These are phyloP conservation scores for Didymella exigua DNA, from an alignment of 2,329 filamentous ascomycete species.

Conservation along the genomic window DNA sequence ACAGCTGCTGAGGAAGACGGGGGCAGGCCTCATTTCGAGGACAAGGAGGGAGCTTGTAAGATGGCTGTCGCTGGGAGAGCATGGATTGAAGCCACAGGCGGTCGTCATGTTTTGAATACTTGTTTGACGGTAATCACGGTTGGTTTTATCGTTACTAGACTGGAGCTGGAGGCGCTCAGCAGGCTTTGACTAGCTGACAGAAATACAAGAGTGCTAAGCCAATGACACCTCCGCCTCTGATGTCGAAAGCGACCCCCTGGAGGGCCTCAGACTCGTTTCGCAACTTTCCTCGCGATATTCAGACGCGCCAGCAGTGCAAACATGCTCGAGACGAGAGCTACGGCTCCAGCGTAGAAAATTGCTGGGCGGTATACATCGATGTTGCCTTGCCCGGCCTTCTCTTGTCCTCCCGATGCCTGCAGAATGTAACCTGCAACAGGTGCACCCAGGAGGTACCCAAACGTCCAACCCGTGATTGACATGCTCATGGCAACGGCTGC, in stretches of 20 bases:
- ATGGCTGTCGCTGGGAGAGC: neutral
- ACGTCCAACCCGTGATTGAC: conserved; percentile 33
- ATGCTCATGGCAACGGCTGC: conserved; percentile 38
- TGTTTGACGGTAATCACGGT: neutral
- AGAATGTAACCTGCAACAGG: conserved; percentile 39
- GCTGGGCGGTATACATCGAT: conserved; percentile 33
- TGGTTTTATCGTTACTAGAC: neutral
- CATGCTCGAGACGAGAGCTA: conserved; percentile 14
- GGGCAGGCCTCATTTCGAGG: neutral
- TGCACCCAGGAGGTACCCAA: conserved; percentile 34
- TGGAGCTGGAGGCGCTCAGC: neutral
- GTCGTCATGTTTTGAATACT: conserved; percentile 1
- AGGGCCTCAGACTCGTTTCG: conserved; percentile 9
- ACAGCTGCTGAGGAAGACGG: neutral
- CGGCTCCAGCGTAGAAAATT: conserved; percentile 38
- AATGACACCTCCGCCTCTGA: too few species aligned
- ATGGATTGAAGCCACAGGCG: neutral
- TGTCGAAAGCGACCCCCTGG: too few species aligned
- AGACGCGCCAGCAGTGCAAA: conserved; percentile 8
- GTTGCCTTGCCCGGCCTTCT: conserved; percentile 9
- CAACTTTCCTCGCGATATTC: conserved; percentile 12
- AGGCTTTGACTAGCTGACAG: neutral
- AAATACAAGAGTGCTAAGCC: neutral
- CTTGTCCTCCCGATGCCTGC: conserved; percentile 30
- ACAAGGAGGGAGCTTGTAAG: neutral